These are phyloP conservation scores for Rhodotorula glutinis DNA, from an alignment of 1,284 basidiomycete genomes.

Conservation along the genomic window DNA sequence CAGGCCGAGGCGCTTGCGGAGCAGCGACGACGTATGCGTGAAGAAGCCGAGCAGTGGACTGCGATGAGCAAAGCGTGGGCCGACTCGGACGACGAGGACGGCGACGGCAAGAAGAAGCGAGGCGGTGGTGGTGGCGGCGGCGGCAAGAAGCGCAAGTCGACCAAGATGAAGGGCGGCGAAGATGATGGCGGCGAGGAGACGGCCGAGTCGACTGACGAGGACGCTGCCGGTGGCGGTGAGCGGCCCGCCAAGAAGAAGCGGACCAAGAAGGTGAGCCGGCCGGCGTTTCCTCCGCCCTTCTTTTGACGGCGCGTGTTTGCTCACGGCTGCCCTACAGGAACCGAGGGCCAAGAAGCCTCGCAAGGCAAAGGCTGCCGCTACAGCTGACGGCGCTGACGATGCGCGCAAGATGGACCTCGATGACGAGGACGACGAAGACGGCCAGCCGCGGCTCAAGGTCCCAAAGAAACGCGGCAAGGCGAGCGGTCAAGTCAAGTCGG, in stretches of 20 bases:
- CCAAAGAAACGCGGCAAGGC: conserved; percentile 14
- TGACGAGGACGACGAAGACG: conserved; percentile 36
- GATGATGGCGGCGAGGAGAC: conserved; percentile 45
- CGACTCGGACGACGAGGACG: conserved; percentile 69
- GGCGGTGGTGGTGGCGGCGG: conserved; percentile 35
- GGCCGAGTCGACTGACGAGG: conserved; percentile 30
- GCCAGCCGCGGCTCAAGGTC: conserved; percentile 10
- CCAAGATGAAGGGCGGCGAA: conserved; percentile 65
- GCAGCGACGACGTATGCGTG: conserved; percentile 67
- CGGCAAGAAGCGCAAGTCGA: conserved; percentile 44
- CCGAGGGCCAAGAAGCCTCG: conserved; percentile 25
- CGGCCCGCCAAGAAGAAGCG: conserved; percentile 24
- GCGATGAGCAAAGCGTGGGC: conserved; percentile 62
- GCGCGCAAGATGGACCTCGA: conserved; percentile 30
- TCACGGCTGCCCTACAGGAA: conserved; percentile 2
- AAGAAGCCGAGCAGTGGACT: conserved; percentile 58
- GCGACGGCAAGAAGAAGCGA: conserved; percentile 50
- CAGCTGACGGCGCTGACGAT: conserved; percentile 3
- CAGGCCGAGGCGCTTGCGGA: conserved; percentile 70
- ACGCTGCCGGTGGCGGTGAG: conserved; percentile 36
- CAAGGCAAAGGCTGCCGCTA: conserved; percentile 7
- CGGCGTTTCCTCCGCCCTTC: neutral
- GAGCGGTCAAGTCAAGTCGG: conserved; percentile 33
- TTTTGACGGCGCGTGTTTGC: no score
- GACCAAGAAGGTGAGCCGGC: conserved; percentile 34